Conservation (phyloP, 768 basidiomycete species). For the Atractiella rhizophila region DNA sequence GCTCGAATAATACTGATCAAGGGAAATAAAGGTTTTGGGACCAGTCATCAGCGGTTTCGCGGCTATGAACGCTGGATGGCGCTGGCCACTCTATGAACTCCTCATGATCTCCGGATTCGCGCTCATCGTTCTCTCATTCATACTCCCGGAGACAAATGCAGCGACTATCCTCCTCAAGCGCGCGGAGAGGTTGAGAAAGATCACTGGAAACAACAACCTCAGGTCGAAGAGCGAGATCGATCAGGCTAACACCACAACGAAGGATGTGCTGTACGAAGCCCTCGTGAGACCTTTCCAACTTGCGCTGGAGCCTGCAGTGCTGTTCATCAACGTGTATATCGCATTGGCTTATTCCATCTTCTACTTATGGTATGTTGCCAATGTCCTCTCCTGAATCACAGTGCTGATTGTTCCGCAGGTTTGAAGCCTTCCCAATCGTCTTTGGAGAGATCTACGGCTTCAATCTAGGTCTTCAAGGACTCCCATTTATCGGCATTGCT, state of each 20-base stretch:
- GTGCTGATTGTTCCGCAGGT: too few species aligned
- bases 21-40: slow-evolving; percentile 8
- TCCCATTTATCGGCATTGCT: slow-evolving; percentile 7
- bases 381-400: too few species aligned
- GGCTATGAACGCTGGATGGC: slow-evolving; percentile 20
- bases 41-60: slow-evolving; percentile 21
- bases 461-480: background rate
- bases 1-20: background rate
- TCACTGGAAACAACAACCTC: slow-evolving; percentile 21
- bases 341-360: slow-evolving; percentile 7
- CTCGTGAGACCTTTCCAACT: slow-evolving; percentile 9
- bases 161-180: slow-evolving; percentile 22
- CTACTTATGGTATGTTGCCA: too few species aligned
- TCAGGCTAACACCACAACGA: background rate
- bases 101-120: slow-evolving; percentile 19
- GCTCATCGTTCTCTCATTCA: slow-evolving; percentile 18
- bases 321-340: slow-evolving; percentile 10
- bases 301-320: slow-evolving; percentile 9
- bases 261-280: slow-evolving; percentile 1
- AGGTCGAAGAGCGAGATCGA: slow-evolving; percentile 18
- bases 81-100: slow-evolving; percentile 21
- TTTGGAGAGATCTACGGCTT: slow-evolving; percentile 3
- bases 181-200: slow-evolving; percentile 21
- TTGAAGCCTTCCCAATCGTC: slow-evolving; percentile 4
- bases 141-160: slow-evolving; percentile 22